phyloP scores from a whole-genome alignment of 176 grass and related monocot species.

The Raddia guianensis region DNA sequence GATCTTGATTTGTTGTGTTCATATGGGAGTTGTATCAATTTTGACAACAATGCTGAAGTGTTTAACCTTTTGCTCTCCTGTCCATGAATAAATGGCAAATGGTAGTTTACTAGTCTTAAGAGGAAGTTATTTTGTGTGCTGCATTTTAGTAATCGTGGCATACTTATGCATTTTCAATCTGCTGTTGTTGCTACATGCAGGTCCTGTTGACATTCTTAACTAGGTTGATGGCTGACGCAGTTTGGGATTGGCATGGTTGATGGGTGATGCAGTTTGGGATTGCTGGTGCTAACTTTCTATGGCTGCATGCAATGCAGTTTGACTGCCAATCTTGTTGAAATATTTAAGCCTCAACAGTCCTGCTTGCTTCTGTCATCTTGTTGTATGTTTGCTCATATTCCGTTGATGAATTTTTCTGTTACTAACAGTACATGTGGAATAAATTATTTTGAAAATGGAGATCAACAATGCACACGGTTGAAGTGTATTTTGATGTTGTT shows the following conservation, averaged over 20 bases:
- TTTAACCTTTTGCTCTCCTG: background rate
- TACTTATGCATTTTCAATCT: conserved; percentile 11
- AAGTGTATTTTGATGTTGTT: conserved; percentile 13
- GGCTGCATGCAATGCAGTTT: background rate
- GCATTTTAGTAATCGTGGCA: background rate
- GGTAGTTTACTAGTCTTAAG: background rate
- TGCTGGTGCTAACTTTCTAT: background rate
- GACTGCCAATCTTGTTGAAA: background rate
- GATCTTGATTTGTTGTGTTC: background rate
- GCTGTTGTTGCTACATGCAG: conserved; percentile 3
- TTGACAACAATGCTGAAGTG: background rate
- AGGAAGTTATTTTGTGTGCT: background rate
- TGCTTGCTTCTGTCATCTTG: background rate
- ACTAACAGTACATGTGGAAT: conserved; percentile 31
- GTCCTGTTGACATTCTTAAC: background rate
- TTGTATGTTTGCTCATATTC: conserved; percentile 17
- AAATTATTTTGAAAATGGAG: conserved; percentile 6
- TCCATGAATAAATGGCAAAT: background rate
- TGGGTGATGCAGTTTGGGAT: background rate
- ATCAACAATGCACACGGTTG: background rate
- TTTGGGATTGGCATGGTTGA: background rate
- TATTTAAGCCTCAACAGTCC: background rate
- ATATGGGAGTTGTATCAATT: background rate
- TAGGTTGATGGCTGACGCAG: background rate
- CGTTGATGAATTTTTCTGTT: conserved; percentile 11